These are phyloP conservation scores for Entomophthora muscae DNA, from an alignment of 371 early-diverging fungal species.

Conservation along the genomic window DNA sequence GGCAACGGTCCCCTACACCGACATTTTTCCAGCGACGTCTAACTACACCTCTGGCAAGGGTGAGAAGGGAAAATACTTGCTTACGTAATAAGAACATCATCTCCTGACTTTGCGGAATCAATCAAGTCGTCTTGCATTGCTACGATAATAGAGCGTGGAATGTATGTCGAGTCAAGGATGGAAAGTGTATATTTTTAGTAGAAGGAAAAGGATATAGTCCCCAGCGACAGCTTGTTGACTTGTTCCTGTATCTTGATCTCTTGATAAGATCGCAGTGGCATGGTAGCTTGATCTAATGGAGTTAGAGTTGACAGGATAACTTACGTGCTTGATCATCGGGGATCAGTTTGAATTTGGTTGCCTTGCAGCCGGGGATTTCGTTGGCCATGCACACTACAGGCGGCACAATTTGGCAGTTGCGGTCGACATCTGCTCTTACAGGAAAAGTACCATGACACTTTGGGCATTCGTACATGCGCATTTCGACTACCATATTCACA, in stretches of 20 bases:
- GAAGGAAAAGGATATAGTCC: conserved; percentile 18
- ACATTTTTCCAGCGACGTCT: conserved; percentile 34
- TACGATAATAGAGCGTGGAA: conserved; percentile 41
- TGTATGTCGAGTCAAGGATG: conserved; percentile 2
- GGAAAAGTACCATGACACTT: conserved; percentile 25
- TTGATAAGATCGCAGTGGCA: conserved; percentile 43
- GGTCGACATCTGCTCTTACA: conserved; percentile 34
- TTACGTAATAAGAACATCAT: conserved; percentile 36
- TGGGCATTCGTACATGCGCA: conserved; percentile 21
- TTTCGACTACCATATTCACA: conserved; percentile 39
- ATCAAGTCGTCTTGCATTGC: conserved; percentile 46
- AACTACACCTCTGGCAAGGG: conserved; percentile 15
- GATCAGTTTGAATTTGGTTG: neutral
- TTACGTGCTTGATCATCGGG: conserved; percentile 11
- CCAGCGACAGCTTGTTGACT: conserved; percentile 33
- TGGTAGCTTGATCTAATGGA: conserved; percentile 17
- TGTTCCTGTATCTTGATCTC: conserved; percentile 52
- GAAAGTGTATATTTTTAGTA: neutral
- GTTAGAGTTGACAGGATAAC: conserved; percentile 17
- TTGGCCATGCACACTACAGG: conserved; percentile 29
- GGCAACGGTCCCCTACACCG: conserved; percentile 24
- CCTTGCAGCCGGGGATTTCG: conserved; percentile 15
- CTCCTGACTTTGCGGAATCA: conserved; percentile 44
- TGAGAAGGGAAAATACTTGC: conserved; percentile 8
- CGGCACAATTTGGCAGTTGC: conserved; percentile 27